Conservation (phyloP, 2,329 filamentous ascomycete genomes). For the Fusarium kyushuense region DNA sequence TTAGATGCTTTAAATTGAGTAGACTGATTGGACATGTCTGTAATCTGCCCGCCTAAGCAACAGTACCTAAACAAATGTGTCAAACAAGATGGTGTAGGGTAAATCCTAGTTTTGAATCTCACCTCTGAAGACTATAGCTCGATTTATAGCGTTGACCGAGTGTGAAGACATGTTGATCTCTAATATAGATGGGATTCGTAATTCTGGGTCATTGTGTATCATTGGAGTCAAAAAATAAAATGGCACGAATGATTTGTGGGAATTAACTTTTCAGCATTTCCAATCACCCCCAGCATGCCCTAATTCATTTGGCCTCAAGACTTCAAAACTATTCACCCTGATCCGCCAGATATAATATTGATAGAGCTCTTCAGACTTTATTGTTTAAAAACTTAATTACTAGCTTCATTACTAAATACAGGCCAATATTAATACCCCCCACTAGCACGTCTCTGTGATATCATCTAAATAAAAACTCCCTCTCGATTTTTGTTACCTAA, state of each 20-base stretch:
- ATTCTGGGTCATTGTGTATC: not conserved
- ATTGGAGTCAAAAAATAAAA: not conserved
- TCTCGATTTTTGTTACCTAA: slow-evolving; percentile 10
- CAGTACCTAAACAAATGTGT: not conserved
- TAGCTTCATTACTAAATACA: slow-evolving; percentile 29
- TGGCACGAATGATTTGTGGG: not conserved
- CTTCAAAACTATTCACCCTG: too few relatives aligned
- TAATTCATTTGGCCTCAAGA: too few relatives aligned
- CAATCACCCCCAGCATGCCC: too few relatives aligned
- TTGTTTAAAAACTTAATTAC: slow-evolving; percentile 22
- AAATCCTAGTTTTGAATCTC: not conserved
- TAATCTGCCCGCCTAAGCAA: not conserved
- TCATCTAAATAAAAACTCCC: not conserved
- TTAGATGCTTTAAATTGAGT: not conserved
- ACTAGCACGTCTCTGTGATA: slow-evolving; percentile 1
- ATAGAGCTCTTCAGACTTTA: not conserved
- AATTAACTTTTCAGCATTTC: too few relatives aligned
- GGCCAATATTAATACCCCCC: slow-evolving; percentile 11
- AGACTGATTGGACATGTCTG: not conserved
- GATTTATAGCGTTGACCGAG: not conserved
- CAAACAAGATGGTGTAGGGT: not conserved
- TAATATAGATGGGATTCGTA: not conserved
- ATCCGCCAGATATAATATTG: not conserved
- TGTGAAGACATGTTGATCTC: not conserved
- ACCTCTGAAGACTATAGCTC: too few relatives aligned